Evolutionary conservation across 805 yeast species (phyloP), one percentile per base, ranked within the genome.

Genomic region (Kluyveromyces dobzhanskii): DNA sequence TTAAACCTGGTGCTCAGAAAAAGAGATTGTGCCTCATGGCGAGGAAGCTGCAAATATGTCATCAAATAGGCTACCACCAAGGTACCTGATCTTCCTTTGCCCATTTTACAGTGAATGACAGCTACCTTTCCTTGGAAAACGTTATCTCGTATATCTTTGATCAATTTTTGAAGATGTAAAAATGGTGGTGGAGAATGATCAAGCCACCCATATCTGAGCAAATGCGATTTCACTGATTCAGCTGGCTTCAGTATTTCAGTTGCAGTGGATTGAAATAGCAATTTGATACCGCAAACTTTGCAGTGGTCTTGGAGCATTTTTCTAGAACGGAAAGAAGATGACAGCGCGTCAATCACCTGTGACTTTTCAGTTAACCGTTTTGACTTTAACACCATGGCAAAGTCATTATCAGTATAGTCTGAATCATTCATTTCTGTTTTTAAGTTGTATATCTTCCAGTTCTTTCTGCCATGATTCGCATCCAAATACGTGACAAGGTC

Each of bases 21-120:
- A 6, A 66, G 41, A 0, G 56, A 57, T 30, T 73, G 65, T 1
- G 87, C 84, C 14, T 64, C 67, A 2, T 62, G 57, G 11, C 70
- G 62, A 0, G 67, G 44, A 39, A 66, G 39, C 2, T 61, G 61
- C 25, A 57, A 55, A 37, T 59, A 54, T 37, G 66, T 67, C 74
- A 87, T 79, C 44, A 88, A 57, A 51, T 76, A 82, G 0, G 87
- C 85, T 43, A 84, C 75, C 5, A 74, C 73, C 1, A 85, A 60
- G 1, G 87, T 70, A 0, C 97, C 97, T 0, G 95, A 80, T 19
- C 97, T 65, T 0, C 97, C 97, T 59, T 86, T 87, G 0, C 97
- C 97, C 46, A 85, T 84, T 51, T 82, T 78, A 56, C 97, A 90
- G 55, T 90, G 97, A 6, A 90, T 57, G 0, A 84, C 69, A 0